Evolutionary conservation across 1,139 yeast species (phyloP).

Genomic region (Suhomyces guaymorum): DNA sequence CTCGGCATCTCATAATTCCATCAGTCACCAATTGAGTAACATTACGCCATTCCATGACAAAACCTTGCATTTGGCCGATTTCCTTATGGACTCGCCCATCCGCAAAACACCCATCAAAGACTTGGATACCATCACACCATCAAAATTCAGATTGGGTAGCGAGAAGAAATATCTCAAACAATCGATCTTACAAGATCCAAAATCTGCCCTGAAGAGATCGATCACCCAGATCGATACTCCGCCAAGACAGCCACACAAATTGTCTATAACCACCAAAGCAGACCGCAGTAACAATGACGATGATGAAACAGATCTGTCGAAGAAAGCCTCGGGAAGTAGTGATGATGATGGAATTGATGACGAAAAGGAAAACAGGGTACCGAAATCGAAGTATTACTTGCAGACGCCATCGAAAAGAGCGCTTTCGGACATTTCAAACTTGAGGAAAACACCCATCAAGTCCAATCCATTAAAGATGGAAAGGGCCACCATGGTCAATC

Average conservation of each 20-base stretch:
- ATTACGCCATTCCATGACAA: slow-evolving; percentile 50
- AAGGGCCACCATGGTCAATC: slow-evolving; percentile 6
- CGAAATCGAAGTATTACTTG: slow-evolving; percentile 17
- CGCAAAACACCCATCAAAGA: slow-evolving; percentile 34
- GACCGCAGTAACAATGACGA: slow-evolving; percentile 17
- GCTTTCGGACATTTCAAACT: slow-evolving; percentile 28
- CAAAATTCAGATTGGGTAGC: slow-evolving; percentile 36
- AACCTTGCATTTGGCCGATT: slow-evolving; percentile 44
- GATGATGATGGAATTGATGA: slow-evolving; percentile 17
- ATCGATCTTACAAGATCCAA: slow-evolving; percentile 24
- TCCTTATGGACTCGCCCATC: slow-evolving; percentile 49
- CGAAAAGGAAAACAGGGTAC: slow-evolving; percentile 12
- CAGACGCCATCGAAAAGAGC: slow-evolving; percentile 40
- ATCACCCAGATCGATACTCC: slow-evolving; percentile 45
- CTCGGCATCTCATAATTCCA: slow-evolving; percentile 16
- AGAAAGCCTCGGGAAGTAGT: slow-evolving; percentile 11
- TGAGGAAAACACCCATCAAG: slow-evolving; percentile 20
- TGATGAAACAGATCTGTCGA: slow-evolving; percentile 21
- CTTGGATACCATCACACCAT: slow-evolving; percentile 46
- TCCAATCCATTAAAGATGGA: slow-evolving; percentile 10
- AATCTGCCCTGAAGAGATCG: slow-evolving; percentile 36
- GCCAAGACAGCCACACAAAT: slow-evolving; percentile 40
- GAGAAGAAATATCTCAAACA: slow-evolving; percentile 22
- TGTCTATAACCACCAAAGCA: slow-evolving; percentile 24
- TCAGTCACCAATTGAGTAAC: slow-evolving; percentile 23